Base-by-base conservation (phyloP, 441 rosid species). In the Pelargonium australe region DNA sequence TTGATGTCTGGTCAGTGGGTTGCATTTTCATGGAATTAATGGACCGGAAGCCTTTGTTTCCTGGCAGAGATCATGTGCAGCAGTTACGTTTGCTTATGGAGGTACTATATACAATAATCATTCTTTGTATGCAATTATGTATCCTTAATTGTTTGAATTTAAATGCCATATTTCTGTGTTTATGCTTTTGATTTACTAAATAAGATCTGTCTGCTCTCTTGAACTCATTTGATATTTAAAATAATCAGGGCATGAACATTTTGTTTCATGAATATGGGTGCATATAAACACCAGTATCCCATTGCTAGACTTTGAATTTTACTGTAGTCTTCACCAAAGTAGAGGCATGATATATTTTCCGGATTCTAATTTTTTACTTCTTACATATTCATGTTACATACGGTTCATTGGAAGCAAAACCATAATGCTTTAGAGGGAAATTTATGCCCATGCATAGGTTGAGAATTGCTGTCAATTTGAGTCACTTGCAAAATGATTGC, bases 1-100 rank as follows among this genome's bases (percentile, higher is more conserved):
- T 74, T 7, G 77, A 74, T 44, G 65, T 74, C 13, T 75, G 78
- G 73, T 75, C 73, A 11, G 78, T 75, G 19, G 78, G 78, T n/a
- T 75, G 78, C 78, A 75, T 75, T 31, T 75, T 58, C 66, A 57
- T 75, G 78, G 78, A 75, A 55, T 65, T 75, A 11, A 69, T 75
- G 78, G 70, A 75, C 66, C 61, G 70, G 23, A 75, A 66, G 8
- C 78, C 78, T 60, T 41, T 75, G 68, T 75, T 75, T 41, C 78
- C 73, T 11, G 73, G 78, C 53, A 75, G 0, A 60, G 78, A 75
- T 49, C 78, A 75, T 14, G 78, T 70, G 62, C 78, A 75, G 61
- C 78, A 75, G 70, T 69, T 75, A 70, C 73, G 78, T 23, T 23
- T 40, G 12, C 12, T 25, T 28, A 41, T 14, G 37, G 66, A 63